Conservation (phyloP, 1,284 basidiomycete genomes). For the Chalciporus piperatoides region DNA sequence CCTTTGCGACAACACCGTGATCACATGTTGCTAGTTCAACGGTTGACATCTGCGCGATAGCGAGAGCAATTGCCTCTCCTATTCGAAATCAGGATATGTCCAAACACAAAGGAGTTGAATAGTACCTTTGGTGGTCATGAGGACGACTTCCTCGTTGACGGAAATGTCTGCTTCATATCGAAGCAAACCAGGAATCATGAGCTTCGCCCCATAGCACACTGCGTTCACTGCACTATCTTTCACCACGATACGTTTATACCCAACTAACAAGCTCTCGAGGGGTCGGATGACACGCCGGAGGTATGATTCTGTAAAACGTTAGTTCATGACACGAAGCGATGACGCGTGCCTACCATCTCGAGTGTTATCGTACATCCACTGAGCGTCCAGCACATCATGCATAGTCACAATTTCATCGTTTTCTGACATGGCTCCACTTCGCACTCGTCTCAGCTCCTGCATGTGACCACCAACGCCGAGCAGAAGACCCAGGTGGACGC, state of each 20-base stretch:
- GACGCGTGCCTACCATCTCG: constrained; percentile 70
- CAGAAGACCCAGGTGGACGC: constrained; percentile 94
- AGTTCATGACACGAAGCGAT: not conserved
- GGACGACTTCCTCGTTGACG: constrained; percentile 94
- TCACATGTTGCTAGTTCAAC: constrained; percentile 98
- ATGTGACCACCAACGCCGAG: constrained; percentile 99
- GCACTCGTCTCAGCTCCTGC: constrained; percentile 96
- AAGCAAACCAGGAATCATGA: constrained; percentile 98
- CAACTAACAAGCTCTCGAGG: constrained; percentile 89
- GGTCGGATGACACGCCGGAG: constrained; percentile 94
- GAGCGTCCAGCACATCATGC: constrained; percentile 99
- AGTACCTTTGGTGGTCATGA: constrained; percentile 98
- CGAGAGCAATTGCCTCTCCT: constrained; percentile 97
- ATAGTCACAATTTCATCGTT: constrained; percentile 99
- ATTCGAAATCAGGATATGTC: constrained; percentile 12
- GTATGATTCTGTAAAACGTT: constrained; percentile 74
- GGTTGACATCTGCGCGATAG: constrained; percentile 97
- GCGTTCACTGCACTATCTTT: constrained; percentile 99
- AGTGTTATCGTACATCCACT: constrained; percentile 99
- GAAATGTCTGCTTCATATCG: constrained; percentile 97
- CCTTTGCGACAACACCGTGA: constrained; percentile 98
- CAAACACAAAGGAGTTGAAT: not conserved
- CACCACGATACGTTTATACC: constrained; percentile 99
- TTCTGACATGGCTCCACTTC: constrained; percentile 95
- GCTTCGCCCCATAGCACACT: constrained; percentile 98